Percentiles rank a stretch among this genome's conserved stretches.
These are phyloP conservation scores for Paramyrothecium sp. DNA, from an alignment of 2,329 filamentous ascomycete genomes.

Conservation along the genomic window DNA sequence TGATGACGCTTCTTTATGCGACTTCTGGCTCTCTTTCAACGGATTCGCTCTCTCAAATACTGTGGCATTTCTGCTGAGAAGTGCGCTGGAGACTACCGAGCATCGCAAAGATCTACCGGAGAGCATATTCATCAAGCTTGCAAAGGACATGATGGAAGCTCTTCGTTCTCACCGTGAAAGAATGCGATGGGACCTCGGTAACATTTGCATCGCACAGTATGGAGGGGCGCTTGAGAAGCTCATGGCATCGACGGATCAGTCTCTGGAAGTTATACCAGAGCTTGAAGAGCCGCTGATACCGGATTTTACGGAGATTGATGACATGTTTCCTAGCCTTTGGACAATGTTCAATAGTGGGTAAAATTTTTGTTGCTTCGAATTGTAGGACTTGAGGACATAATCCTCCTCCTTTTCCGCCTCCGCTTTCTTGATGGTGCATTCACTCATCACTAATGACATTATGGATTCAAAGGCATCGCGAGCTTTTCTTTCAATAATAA, in stretches of 20 bases:
- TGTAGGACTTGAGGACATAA: too few species aligned
- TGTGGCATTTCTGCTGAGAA: slow-evolving; percentile 47
- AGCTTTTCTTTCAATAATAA: too few species aligned
- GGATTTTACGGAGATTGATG: too few species aligned
- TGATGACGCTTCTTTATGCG: slow-evolving; percentile 37
- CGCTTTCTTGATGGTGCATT: too few species aligned
- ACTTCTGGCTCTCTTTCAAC: slow-evolving; percentile 49
- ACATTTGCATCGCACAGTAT: slow-evolving; percentile 47
- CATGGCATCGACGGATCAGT: slow-evolving; percentile 11
- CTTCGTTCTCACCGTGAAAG: slow-evolving; percentile 37
- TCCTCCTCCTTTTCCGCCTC: too few species aligned
- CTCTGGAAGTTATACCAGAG: too few species aligned
- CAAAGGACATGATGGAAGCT: slow-evolving; percentile 36
- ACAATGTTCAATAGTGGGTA: too few species aligned
- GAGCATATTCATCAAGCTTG: slow-evolving; percentile 39
- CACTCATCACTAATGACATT: too few species aligned
- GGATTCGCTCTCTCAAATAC: slow-evolving; percentile 49
- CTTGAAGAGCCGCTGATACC: too few species aligned
- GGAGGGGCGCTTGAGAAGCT: slow-evolving; percentile 44
- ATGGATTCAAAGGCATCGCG: too few species aligned
- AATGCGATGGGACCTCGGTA: slow-evolving; percentile 47
- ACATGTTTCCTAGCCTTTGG: too few species aligned
- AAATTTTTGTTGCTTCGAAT: too few species aligned
- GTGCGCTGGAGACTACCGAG: slow-evolving; percentile 42
- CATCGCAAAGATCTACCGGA: slow-evolving; percentile 29